Percentiles rank a stretch among this genome's conserved stretches.
phyloP scores from a whole-genome alignment of 2,329 filamentous ascomycete species.

The Juglanconis oblonga region DNA sequence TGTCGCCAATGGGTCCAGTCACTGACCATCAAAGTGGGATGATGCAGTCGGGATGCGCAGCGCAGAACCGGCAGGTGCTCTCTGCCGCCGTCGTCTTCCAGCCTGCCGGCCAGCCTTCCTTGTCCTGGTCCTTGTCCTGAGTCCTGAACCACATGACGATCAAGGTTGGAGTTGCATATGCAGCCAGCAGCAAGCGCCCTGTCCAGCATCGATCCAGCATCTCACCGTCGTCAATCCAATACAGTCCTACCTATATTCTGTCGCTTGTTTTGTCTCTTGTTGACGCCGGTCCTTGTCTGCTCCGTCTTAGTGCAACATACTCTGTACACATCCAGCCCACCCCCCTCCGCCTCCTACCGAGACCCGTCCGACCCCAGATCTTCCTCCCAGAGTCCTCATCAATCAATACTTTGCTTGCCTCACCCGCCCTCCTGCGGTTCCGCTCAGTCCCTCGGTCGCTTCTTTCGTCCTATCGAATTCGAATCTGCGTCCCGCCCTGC shows the following conservation, averaged over 20 bases:
- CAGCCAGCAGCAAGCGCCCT: background rate
- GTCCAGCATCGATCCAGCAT: background rate
- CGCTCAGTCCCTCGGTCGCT: constrained; percentile 1
- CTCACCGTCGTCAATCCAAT: background rate
- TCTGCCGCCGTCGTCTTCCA: too few species aligned
- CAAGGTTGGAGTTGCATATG: constrained; percentile 5
- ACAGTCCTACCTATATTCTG: background rate
- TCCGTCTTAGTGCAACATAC: background rate
- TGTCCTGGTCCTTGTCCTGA: too few species aligned
- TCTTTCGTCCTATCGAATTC: background rate
- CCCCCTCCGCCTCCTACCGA: background rate
- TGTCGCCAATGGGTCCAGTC: too few species aligned
- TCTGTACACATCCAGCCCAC: background rate
- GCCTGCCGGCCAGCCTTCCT: too few species aligned
- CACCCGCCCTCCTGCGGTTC: background rate
- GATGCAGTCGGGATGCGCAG: too few species aligned
- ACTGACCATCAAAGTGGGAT: too few species aligned
- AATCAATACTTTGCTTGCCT: background rate
- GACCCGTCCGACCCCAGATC: background rate
- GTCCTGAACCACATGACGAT: constrained; percentile 1
- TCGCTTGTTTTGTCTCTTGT: too few species aligned
- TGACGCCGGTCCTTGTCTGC: background rate
- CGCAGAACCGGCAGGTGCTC: too few species aligned
- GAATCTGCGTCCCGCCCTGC: background rate
- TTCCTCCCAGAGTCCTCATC: background rate